phyloP scores from a whole-genome alignment of 148 eudicot genomes.

The Chenopodium quinoa region DNA sequence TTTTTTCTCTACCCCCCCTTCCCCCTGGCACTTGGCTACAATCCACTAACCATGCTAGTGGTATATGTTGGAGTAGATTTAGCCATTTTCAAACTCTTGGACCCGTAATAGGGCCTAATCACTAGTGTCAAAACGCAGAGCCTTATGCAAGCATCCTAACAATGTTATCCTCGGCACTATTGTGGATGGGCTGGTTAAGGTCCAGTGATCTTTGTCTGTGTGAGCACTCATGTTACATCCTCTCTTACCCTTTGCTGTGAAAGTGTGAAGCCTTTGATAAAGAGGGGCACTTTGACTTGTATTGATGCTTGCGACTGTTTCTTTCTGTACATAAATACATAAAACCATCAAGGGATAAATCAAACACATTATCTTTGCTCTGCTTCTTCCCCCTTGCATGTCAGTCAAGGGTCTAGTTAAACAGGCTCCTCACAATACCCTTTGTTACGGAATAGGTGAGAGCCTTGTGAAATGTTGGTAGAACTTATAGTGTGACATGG shows the following conservation, averaged over 20 bases:
- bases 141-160: neutral
- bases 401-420: neutral
- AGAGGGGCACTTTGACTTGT: neutral
- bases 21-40: too few relatives aligned
- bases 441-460: neutral
- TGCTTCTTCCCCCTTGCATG: neutral
- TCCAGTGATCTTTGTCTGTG: neutral
- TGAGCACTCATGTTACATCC: neutral
- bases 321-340: neutral
- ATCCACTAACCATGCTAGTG: too few relatives aligned
- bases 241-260: neutral
- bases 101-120: neutral
- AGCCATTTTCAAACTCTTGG: neutral
- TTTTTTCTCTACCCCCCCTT: too few relatives aligned
- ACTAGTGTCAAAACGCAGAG: neutral
- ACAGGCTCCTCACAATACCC: neutral
- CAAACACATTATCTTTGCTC: neutral
- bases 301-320: neutral
- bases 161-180: neutral
- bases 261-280: neutral
- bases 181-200: neutral
- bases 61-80: too few relatives aligned
- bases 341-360: neutral
- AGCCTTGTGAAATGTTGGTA: neutral
- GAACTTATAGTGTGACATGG: neutral